Evolutionary conservation across 768 basidiomycete genomes (phyloP).

Genomic region (Panellus pusillus): DNA sequence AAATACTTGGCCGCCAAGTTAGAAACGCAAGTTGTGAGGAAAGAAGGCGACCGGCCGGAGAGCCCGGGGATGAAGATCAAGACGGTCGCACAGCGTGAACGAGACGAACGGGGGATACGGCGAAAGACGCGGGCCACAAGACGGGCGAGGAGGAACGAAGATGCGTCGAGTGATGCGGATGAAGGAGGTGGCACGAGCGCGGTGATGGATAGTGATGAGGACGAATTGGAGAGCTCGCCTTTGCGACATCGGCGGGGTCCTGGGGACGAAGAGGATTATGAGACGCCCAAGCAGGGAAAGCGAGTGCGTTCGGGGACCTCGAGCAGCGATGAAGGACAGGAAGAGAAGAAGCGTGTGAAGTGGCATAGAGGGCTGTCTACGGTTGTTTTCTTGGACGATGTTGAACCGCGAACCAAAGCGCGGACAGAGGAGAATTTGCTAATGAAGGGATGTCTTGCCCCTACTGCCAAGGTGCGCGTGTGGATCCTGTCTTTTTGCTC

Average conservation of each 20-base stretch:
- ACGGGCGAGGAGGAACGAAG: constrained; percentile 50
- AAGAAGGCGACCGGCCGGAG: constrained; percentile 69
- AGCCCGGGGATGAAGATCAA: constrained; percentile 77
- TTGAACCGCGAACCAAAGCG: constrained; percentile 50
- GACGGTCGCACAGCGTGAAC: constrained; percentile 65
- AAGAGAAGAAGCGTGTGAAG: constrained; percentile 60
- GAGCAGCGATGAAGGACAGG: constrained; percentile 32
- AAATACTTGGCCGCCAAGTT: constrained; percentile 57
- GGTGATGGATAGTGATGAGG: constrained; percentile 25
- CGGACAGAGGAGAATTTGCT: constrained; percentile 40
- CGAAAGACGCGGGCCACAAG: constrained; percentile 61
- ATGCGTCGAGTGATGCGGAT: constrained; percentile 24
- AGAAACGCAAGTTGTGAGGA: constrained; percentile 70
- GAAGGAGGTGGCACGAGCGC: constrained; percentile 33
- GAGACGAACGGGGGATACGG: constrained; percentile 57
- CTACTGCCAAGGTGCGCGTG: constrained; percentile 61
- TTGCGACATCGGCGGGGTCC: constrained; percentile 58
- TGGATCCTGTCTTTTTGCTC: background rate
- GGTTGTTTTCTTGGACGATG: constrained; percentile 61
- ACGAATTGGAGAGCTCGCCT: constrained; percentile 14
- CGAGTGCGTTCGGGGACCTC: constrained; percentile 36
- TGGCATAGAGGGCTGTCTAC: constrained; percentile 75
- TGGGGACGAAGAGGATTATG: constrained; percentile 82
- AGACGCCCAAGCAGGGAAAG: constrained; percentile 57
- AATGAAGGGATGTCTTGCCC: constrained; percentile 67